These are phyloP conservation scores for Lichtheimia hyalospora DNA, from an alignment of 371 early-diverging fungal genomes.

Conservation along the genomic window DNA sequence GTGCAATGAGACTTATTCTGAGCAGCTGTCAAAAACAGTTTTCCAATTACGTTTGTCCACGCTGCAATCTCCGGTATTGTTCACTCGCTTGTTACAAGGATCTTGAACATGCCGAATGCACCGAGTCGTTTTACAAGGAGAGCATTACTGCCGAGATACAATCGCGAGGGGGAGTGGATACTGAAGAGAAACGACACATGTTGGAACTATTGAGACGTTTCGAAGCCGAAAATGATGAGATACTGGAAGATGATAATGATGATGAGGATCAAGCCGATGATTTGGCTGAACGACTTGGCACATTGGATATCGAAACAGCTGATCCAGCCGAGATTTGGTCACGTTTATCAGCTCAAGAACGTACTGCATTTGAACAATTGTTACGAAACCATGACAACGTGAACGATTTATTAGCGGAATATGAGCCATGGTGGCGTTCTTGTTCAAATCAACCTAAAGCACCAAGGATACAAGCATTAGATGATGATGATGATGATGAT, in stretches of 20 bases:
- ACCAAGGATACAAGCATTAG: conserved; percentile 9
- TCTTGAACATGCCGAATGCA: conserved; percentile 52
- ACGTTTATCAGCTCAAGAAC: conserved; percentile 54
- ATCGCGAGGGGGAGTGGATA: conserved; percentile 34
- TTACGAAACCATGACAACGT: conserved; percentile 6
- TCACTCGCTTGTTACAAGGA: conserved; percentile 68
- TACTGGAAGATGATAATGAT: conserved; percentile 23
- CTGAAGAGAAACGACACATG: conserved; percentile 51
- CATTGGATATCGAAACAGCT: conserved; percentile 53
- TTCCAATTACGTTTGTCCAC: conserved; percentile 68
- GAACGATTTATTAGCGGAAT: conserved; percentile 15
- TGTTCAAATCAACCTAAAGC: background rate
- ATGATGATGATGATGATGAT: conserved; percentile 4
- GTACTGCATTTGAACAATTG: conserved; percentile 47
- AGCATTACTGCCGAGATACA: conserved; percentile 62
- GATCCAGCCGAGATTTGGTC: conserved; percentile 53
- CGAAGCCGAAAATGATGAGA: conserved; percentile 42
- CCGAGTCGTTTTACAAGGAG: conserved; percentile 67
- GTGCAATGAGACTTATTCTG: background rate
- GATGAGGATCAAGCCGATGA: conserved; percentile 43
- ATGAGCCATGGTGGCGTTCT: conserved; percentile 44
- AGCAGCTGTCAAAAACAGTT: conserved; percentile 55
- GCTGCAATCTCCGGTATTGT: conserved; percentile 71
- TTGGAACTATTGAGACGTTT: conserved; percentile 52
- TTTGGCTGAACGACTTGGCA: conserved; percentile 44